Percentiles rank a stretch among this genome's conserved stretches.
Evolutionary conservation across 192 early-diverging fungal species (phyloP).

Genomic region (Podila minutissima): DNA sequence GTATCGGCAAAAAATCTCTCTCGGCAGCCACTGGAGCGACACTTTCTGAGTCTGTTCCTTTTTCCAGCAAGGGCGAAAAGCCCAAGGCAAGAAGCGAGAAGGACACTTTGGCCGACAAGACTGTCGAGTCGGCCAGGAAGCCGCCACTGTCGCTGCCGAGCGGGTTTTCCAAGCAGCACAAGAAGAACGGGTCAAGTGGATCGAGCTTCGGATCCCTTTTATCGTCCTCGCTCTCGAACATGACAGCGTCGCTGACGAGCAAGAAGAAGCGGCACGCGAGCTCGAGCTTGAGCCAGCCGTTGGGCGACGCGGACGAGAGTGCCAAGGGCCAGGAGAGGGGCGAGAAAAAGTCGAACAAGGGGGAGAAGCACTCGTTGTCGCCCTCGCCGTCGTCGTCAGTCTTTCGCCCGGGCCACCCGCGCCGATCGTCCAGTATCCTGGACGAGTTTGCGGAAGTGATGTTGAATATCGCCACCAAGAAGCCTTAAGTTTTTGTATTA

Average conservation of each 20-base stretch:
- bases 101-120: too few relatives aligned
- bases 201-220: background rate
- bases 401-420: constrained; percentile 1
- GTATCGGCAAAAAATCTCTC: background rate
- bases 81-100: too few relatives aligned
- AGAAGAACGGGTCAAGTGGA: background rate
- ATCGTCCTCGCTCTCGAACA: background rate
- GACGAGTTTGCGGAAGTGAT: constrained; percentile 3
- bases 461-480: background rate
- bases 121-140: background rate
- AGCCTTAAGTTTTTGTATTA: background rate
- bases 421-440: background rate
- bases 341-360: background rate
- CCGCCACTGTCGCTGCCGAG: background rate
- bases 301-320: background rate
- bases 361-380: background rate
- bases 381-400: background rate
- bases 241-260: constrained; percentile 1
- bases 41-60: too few relatives aligned
- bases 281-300: background rate
- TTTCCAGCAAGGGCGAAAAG: too few relatives aligned
- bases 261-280: background rate
- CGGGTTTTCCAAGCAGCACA: background rate
- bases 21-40: background rate
- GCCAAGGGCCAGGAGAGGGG: background rate